These are phyloP conservation scores for Rhizopus sp. DNA, from an alignment of 371 early-diverging fungal genomes.

Conservation along the genomic window DNA sequence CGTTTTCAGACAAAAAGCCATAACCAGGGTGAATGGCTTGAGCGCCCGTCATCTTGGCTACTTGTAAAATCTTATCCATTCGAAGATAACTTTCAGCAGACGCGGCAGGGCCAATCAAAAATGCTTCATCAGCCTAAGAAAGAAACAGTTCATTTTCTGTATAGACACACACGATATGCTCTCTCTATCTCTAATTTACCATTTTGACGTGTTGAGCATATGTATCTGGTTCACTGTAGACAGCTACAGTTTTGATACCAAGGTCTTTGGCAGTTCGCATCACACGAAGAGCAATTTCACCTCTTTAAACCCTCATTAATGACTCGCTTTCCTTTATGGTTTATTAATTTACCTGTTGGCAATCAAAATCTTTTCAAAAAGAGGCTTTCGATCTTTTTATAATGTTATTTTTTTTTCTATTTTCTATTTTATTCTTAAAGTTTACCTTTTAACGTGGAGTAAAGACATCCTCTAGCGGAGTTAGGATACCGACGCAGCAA, in stretches of 20 bases:
- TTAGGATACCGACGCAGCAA: constrained; percentile 8
- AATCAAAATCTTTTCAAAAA: constrained; percentile 86
- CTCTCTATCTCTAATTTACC: constrained; percentile 47
- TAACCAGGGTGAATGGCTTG: constrained; percentile 97
- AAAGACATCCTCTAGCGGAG: constrained; percentile 13
- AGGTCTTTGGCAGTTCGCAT: constrained; percentile 85
- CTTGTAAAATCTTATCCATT: constrained; percentile 83
- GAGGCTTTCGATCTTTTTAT: constrained; percentile 60
- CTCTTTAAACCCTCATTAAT: constrained; percentile 44
- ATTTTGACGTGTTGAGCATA: constrained; percentile 80
- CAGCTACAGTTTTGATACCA: constrained; percentile 95
- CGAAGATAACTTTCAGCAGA: constrained; percentile 86
- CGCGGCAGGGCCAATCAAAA: constrained; percentile 86
- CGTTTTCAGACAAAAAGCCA: constrained; percentile 97
- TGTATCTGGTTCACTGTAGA: constrained; percentile 93
- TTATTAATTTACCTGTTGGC: constrained; percentile 68
- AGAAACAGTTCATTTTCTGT: not conserved
- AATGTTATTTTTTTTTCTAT: not conserved
- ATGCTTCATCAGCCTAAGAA: constrained; percentile 91
- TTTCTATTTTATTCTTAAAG: not conserved
- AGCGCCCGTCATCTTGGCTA: constrained; percentile 80
- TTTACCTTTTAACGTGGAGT: constrained; percentile 8
- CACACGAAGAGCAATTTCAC: constrained; percentile 91
- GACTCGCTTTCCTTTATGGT: not conserved
- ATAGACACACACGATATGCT: not conserved